phyloP scores from a whole-genome alignment of 148 eudicot genomes.

The Camellia japonica region DNA sequence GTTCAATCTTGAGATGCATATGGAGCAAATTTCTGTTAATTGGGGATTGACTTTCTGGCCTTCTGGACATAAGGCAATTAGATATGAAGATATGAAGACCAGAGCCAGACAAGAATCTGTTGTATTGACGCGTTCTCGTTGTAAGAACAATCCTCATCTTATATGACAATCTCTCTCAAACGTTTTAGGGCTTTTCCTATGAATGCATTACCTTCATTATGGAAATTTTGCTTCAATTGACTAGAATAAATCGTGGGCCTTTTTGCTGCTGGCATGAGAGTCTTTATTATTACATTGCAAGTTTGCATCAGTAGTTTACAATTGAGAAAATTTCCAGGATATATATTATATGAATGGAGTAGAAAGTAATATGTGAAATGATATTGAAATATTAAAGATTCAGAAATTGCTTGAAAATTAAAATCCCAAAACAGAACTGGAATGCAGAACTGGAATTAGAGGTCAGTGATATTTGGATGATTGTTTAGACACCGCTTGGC shows the following conservation, averaged over 20 bases:
- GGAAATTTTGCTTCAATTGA: neutral
- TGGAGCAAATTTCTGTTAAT: neutral
- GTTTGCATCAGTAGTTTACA: neutral
- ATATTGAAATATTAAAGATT: no score
- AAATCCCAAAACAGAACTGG: no score
- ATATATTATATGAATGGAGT: neutral
- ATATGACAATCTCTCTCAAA: slow-evolving; percentile 3
- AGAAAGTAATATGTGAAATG: neutral
- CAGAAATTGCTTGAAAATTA: no score
- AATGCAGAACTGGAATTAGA: no score
- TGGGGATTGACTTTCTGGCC: neutral
- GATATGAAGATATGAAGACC: neutral
- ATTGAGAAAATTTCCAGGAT: no score
- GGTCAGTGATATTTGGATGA: no score
- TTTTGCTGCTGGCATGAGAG: neutral
- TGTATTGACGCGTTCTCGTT: neutral
- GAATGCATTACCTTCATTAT: neutral
- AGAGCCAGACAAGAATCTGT: slow-evolving; percentile 6
- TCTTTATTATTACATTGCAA: neutral
- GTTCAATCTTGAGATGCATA: slow-evolving; percentile 15
- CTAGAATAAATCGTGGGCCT: neutral
- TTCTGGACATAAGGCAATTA: slow-evolving; percentile 1
- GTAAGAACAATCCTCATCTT: slow-evolving; percentile 15
- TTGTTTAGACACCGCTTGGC: no score
- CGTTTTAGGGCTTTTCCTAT: neutral